Evolutionary conservation across 202 grass and related monocot genomes (phyloP), one percentile per base, ranked within the genome.

Genomic region (Dendrocalamus latiflorus): DNA sequence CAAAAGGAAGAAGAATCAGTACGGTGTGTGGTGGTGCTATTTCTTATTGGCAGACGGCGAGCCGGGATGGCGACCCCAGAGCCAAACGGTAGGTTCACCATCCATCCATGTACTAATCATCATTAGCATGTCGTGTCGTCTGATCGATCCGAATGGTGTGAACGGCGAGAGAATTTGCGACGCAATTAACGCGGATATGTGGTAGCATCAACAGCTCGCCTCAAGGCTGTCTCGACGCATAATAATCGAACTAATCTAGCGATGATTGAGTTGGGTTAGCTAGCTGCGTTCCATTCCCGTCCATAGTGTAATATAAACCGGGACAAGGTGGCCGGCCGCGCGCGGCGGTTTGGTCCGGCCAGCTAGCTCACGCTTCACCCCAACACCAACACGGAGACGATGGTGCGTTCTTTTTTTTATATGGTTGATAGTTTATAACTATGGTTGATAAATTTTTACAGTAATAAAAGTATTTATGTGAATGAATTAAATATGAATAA

Each of bases 361-460:
- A 33, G 33, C 33, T 33, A 38, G 39, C 39, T 9, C 6, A 8
- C 9, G 8, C 39, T 0, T 41, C 8, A 8, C 39, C 39, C 39
- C 8, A 10, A 42, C 39, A 42, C 8, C 1, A 9, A 12, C 11
- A 45, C 12, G 12, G 43, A 33, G 43, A 14, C 43, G 43, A 6
- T 6, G 37, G 33, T 33, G 4, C 4, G 4, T 33, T 33, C 33
- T 33, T 33, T 33, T 33, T 33, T 4, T 33, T n/a, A 30, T 33
- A 33, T 4, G 33, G 33, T 33, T 4, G 4, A 33, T 33, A 33
- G 33, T 33, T 33, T 33, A 33, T 33, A 33, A 33, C 0, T 33
- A 33, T 33, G 33, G 0, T 33, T 0, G 33, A 33, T 33, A 33
- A 4, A 0, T 33, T 33, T 33, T 33, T 0, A 0, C 0, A 0